Percentiles rank a stretch among this genome's conserved stretches.
Conservation (phyloP, 805 yeast species). For the Barnettozyma sp. region DNA sequence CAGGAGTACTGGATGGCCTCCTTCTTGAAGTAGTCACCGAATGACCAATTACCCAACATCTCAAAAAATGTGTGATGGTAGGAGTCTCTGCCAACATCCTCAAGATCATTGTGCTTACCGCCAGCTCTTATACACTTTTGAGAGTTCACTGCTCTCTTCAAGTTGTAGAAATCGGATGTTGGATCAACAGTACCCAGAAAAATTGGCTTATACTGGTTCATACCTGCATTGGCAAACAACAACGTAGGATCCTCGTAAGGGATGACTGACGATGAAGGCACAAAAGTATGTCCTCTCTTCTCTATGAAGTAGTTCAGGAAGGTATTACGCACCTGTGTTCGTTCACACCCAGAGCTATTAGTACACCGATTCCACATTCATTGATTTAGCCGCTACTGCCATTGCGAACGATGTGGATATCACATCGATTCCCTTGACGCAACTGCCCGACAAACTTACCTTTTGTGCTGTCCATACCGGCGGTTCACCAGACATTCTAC, state of each 20-base stretch:
- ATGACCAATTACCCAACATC: constrained; percentile 99
- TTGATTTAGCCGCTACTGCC: too few species aligned
- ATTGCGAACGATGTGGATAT: too few species aligned
- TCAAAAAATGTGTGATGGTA: constrained; percentile 98
- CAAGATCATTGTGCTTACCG: constrained; percentile 97
- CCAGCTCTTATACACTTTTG: constrained; percentile 99
- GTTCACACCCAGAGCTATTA: too few species aligned
- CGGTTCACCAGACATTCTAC: constrained; percentile 27
- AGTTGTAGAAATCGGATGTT: constrained; percentile 70
- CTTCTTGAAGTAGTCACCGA: constrained; percentile 96
- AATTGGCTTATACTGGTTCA: constrained; percentile 98
- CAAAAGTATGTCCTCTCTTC: constrained; percentile 59
- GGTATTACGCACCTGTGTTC: constrained; percentile 61
- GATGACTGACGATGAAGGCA: constrained; percentile 89
- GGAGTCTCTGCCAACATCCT: constrained; percentile 96
- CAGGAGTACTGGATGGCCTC: constrained; percentile 88
- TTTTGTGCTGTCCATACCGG: constrained; percentile 25
- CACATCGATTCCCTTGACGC: too few species aligned
- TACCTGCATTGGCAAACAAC: constrained; percentile 96
- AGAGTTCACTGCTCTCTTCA: constrained; percentile 89
- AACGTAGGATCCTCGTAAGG: constrained; percentile 98
- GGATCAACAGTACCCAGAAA: constrained; percentile 98
- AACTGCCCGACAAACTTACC: constrained; percentile 15
- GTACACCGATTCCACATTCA: too few species aligned
- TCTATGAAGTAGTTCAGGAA: constrained; percentile 75